A percentile compares a stretch with the other conserved stretches of the same genome.
Conservation (phyloP, 73 alveolate genomes). For the Paramecium sonneborni region DNA sequence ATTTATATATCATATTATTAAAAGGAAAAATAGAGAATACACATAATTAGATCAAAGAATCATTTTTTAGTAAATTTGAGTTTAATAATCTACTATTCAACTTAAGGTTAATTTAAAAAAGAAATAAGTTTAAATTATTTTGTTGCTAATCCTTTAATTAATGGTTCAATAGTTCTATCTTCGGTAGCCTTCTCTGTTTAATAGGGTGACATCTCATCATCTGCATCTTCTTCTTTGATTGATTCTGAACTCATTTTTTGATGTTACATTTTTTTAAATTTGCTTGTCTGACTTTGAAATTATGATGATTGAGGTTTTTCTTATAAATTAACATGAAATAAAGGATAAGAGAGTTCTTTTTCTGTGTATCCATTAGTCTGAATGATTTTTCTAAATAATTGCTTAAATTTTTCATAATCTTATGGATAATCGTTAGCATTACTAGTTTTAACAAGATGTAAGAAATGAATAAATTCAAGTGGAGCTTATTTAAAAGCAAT, state of each 20-base stretch:
- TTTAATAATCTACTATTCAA: not conserved
- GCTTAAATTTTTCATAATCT: constrained; percentile 22
- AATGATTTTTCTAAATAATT: not conserved
- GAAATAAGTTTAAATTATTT: constrained; percentile 9
- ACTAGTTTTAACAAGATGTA: not conserved
- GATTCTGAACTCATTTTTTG: constrained; percentile 30
- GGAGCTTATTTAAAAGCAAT: constrained; percentile 12
- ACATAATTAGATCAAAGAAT: not conserved
- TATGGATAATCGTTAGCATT: constrained; percentile 4
- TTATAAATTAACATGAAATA: not conserved
- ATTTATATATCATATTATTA: not conserved
- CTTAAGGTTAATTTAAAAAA: not conserved
- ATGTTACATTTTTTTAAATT: not conserved
- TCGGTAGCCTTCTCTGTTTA: not conserved
- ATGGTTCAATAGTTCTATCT: constrained; percentile 6
- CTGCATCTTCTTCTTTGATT: not conserved
- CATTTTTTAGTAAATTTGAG: not conserved
- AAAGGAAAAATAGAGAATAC: not conserved
- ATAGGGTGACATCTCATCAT: not conserved
- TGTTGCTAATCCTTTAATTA: not conserved
- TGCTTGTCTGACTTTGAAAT: not conserved
- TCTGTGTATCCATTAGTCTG: not conserved
- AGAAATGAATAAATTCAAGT: constrained; percentile 1
- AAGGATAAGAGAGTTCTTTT: not conserved
- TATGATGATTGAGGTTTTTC: not conserved